These are phyloP conservation scores for Naganishia kalamii DNA, from an alignment of 768 basidiomycete genomes.

Conservation along the genomic window DNA sequence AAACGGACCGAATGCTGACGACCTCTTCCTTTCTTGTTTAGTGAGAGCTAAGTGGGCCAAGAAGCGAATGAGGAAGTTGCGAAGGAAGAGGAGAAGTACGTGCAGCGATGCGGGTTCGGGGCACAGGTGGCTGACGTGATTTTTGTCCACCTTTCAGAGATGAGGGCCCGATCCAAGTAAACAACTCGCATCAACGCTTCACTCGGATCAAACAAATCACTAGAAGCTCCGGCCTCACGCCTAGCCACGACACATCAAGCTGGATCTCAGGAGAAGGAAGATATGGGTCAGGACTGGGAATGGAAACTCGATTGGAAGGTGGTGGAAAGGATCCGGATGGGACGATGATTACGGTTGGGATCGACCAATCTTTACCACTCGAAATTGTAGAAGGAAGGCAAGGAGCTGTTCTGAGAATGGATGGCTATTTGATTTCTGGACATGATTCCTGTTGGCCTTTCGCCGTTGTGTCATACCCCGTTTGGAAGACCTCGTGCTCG, in stretches of 20 bases:
- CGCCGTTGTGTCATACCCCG: background rate
- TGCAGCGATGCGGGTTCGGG: background rate
- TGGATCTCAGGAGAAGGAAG: conserved; percentile 7
- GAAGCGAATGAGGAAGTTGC: conserved; percentile 26
- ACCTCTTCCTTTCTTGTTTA: background rate
- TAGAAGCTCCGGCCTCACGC: background rate
- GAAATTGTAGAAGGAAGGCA: conserved; percentile 7
- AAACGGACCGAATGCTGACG: background rate
- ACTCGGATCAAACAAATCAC: background rate
- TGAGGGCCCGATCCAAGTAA: conserved; percentile 29
- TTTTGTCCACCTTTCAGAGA: conserved; percentile 7
- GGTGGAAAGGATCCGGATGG: conserved; percentile 7
- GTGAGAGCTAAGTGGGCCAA: conserved; percentile 30
- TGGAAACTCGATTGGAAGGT: background rate
- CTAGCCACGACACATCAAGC: background rate
- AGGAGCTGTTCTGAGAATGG: background rate
- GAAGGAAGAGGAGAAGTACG: conserved; percentile 28
- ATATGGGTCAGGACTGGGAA: background rate
- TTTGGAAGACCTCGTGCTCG: no score
- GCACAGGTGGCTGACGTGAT: background rate
- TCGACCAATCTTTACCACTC: conserved; percentile 2
- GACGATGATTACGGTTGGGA: background rate
- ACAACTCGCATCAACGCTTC: conserved; percentile 12
- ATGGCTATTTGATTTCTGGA: conserved; percentile 17
- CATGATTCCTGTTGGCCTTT: background rate